Conservation (phyloP, 805 yeast species). For the Wickerhamomyces queroliae region DNA sequence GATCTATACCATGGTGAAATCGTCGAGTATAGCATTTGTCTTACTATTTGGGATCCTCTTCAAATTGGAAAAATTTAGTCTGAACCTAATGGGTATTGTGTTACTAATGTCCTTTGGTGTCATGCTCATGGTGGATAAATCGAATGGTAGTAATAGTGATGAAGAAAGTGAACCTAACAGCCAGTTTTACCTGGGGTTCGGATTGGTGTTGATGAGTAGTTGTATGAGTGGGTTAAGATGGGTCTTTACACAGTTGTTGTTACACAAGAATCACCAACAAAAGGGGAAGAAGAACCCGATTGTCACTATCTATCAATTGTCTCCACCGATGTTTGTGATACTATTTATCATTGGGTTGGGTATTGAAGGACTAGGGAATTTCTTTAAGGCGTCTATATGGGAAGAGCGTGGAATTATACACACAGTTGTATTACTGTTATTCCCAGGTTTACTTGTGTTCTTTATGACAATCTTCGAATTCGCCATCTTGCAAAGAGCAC, state of each 20-base stretch:
- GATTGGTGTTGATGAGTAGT: slow-evolving; percentile 71
- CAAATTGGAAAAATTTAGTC: slow-evolving; percentile 66
- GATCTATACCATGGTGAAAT: slow-evolving; percentile 89
- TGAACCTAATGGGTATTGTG: slow-evolving; percentile 66
- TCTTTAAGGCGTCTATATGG: slow-evolving; percentile 60
- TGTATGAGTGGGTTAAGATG: slow-evolving; percentile 87
- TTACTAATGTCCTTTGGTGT: slow-evolving; percentile 79
- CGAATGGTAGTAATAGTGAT: slow-evolving; percentile 15
- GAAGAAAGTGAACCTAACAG: slow-evolving; percentile 14
- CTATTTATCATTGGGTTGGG: slow-evolving; percentile 57
- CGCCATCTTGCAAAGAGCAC: slow-evolving; percentile 72
- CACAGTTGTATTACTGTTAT: slow-evolving; percentile 53
- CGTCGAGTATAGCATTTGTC: slow-evolving; percentile 85
- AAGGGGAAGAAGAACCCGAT: slow-evolving; percentile 57
- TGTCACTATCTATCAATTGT: slow-evolving; percentile 72
- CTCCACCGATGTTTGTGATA: slow-evolving; percentile 75
- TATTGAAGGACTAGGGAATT: slow-evolving; percentile 61
- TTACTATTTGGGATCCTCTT: slow-evolving; percentile 81
- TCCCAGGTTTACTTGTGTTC: slow-evolving; percentile 87
- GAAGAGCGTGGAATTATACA: slow-evolving; percentile 43
- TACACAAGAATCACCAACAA: slow-evolving; percentile 48
- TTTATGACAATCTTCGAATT: slow-evolving; percentile 88
- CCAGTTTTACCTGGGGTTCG: slow-evolving; percentile 48
- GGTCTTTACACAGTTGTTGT: slow-evolving; percentile 86
- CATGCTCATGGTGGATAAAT: slow-evolving; percentile 71